Evolutionary conservation across 768 basidiomycete species (phyloP).

Genomic region (Cubamyces sp.): DNA sequence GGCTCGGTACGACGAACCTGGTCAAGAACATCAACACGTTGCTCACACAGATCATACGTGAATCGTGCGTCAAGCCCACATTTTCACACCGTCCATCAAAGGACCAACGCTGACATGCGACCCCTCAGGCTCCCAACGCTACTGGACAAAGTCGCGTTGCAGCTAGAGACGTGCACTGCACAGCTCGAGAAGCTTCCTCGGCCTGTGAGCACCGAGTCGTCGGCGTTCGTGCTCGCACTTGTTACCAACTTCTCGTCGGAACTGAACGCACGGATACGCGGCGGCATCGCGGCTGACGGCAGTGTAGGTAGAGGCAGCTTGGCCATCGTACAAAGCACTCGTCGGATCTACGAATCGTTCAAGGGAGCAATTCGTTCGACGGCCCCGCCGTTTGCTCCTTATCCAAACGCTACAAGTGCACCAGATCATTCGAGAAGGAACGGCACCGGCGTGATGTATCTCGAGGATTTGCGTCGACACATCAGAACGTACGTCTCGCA

Average conservation of each 20-base stretch:
- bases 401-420: constrained; percentile 8
- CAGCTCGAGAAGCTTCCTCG: constrained; percentile 23
- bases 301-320: constrained; percentile 31
- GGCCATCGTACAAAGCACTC: constrained; percentile 41
- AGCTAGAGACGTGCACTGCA: constrained; percentile 16
- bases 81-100: no score
- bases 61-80: background rate
- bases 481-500: background rate
- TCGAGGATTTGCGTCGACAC: constrained; percentile 5
- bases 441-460: constrained; percentile 33
- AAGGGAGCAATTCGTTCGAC: constrained; percentile 42
- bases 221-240: constrained; percentile 24
- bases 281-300: constrained; percentile 3
- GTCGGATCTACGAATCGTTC: constrained; percentile 38
- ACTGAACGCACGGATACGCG: constrained; percentile 14
- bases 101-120: background rate
- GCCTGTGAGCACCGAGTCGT: constrained; percentile 22
- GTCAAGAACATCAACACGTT: constrained; percentile 55
- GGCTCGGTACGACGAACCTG: constrained; percentile 61
- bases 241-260: constrained; percentile 20
- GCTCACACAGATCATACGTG: constrained; percentile 40
- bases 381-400: constrained; percentile 47
- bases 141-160: constrained; percentile 12
- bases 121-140: constrained; percentile 18
- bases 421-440: no score